A percentile compares a stretch with the other conserved stretches of the same genome.
These are phyloP conservation scores for Lasiosphaeria ovina DNA, from an alignment of 495 filamentous ascomycete genomes.

Conservation along the genomic window DNA sequence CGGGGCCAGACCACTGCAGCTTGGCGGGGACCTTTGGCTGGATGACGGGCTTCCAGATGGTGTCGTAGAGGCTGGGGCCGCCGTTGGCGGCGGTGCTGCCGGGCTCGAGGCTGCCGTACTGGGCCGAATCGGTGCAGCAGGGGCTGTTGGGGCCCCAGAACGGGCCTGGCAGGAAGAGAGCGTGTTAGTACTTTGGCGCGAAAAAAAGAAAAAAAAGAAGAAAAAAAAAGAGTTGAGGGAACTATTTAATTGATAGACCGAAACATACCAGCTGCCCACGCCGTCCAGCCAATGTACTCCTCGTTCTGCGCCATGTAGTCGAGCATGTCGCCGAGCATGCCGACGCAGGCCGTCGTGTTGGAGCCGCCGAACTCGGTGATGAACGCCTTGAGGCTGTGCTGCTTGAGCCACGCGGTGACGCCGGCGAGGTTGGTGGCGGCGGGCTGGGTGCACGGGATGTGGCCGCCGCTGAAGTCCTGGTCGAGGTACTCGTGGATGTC, in stretches of 20 bases:
- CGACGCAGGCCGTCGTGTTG: slow-evolving; percentile 47
- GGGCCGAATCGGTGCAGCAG: slow-evolving; percentile 46
- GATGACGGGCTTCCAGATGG: slow-evolving; percentile 44
- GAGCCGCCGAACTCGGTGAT: slow-evolving; percentile 53
- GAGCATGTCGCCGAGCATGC: slow-evolving; percentile 43
- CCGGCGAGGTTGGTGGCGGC: slow-evolving; percentile 40
- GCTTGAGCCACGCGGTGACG: slow-evolving; percentile 49
- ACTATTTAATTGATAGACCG: not conserved
- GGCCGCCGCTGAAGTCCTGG: slow-evolving; percentile 46
- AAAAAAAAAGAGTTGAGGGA: not conserved
- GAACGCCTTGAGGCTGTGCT: slow-evolving; percentile 51
- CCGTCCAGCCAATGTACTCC: slow-evolving; percentile 54
- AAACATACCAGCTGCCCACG: slow-evolving; percentile 47
- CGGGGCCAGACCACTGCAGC: slow-evolving; percentile 41
- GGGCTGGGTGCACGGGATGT: slow-evolving; percentile 38
- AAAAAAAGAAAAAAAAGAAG: not conserved
- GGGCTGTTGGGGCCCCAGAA: slow-evolving; percentile 48
- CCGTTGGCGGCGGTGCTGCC: slow-evolving; percentile 45
- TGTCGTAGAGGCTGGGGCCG: slow-evolving; percentile 43
- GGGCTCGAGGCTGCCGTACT: slow-evolving; percentile 47
- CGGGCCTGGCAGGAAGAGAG: slow-evolving; percentile 21
- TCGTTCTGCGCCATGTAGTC: slow-evolving; percentile 50
- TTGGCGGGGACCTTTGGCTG: slow-evolving; percentile 42
- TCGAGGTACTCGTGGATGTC: slow-evolving; percentile 57
- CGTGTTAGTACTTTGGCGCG: not conserved